Percentiles rank a stretch among this genome's conserved stretches.
Evolutionary conservation across 2,329 filamentous ascomycete species (phyloP).

Genomic region (Trichothecium roseum): DNA sequence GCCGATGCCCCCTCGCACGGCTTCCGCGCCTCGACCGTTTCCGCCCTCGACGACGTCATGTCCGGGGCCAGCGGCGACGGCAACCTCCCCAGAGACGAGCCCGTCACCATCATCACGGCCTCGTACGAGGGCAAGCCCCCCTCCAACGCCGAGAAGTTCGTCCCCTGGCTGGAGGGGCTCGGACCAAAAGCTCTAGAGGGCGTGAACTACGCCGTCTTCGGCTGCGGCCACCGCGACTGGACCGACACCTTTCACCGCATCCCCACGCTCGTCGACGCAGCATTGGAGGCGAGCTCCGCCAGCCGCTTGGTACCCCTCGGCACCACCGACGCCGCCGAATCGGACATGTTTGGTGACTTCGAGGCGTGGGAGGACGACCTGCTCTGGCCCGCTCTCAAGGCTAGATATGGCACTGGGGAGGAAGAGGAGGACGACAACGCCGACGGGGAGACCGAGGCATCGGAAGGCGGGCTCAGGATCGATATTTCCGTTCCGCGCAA

Average conservation of each 20-base stretch:
- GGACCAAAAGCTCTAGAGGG: slow-evolving; percentile 33
- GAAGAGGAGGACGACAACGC: slow-evolving; percentile 9
- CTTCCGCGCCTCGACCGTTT: slow-evolving; percentile 36
- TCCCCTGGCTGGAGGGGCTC: slow-evolving; percentile 47
- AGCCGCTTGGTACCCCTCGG: slow-evolving; percentile 28
- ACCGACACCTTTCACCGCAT: slow-evolving; percentile 49
- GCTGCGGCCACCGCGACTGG: slow-evolving; percentile 48
- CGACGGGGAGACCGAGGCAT: too few relatives aligned
- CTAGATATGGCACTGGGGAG: slow-evolving; percentile 31
- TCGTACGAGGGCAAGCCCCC: slow-evolving; percentile 62
- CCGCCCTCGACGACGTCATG: slow-evolving; percentile 43
- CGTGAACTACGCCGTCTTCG: slow-evolving; percentile 54
- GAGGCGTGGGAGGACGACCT: slow-evolving; percentile 50
- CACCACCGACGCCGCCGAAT: slow-evolving; percentile 42
- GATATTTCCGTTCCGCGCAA: slow-evolving; percentile 40
- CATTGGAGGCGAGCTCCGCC: slow-evolving; percentile 22
- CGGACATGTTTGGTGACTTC: slow-evolving; percentile 51
- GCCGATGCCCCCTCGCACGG: slow-evolving; percentile 42
- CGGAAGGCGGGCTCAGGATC: slow-evolving; percentile 24
- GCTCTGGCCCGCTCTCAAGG: slow-evolving; percentile 32
- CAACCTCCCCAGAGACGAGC: slow-evolving; percentile 18
- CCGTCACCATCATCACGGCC: slow-evolving; percentile 55
- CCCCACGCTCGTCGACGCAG: slow-evolving; percentile 44
- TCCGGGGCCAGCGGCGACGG: slow-evolving; percentile 57
- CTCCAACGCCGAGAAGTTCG: slow-evolving; percentile 57